These are phyloP conservation scores for Chytriomyces sp. DNA, from an alignment of 192 early-diverging fungal genomes.

Conservation along the genomic window DNA sequence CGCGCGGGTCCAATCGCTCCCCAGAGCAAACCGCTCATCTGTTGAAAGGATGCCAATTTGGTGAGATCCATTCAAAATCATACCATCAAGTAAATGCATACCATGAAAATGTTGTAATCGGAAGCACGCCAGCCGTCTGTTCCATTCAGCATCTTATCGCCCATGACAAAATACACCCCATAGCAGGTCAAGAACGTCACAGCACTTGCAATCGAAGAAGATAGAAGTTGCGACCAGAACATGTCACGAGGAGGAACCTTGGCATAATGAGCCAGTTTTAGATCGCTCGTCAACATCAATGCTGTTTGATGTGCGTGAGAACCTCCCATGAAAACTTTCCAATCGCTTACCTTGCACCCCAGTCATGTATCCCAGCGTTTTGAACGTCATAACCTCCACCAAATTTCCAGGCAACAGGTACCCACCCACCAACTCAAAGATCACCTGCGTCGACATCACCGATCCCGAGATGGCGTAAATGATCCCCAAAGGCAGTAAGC, in stretches of 20 bases:
- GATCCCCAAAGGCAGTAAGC: slow-evolving; percentile 44
- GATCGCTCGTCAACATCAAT: slow-evolving; percentile 64
- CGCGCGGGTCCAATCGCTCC: slow-evolving; percentile 67
- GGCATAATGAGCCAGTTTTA: slow-evolving; percentile 75
- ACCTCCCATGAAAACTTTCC: too few species aligned
- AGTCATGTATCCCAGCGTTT: slow-evolving; percentile 79
- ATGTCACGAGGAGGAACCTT: slow-evolving; percentile 67
- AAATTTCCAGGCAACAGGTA: slow-evolving; percentile 78
- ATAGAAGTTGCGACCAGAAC: slow-evolving; percentile 53
- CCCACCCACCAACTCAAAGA: slow-evolving; percentile 85
- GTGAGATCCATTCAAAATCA: not conserved
- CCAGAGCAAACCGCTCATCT: slow-evolving; percentile 28
- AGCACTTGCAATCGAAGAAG: slow-evolving; percentile 55
- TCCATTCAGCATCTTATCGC: slow-evolving; percentile 16
- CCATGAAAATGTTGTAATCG: slow-evolving; percentile 55
- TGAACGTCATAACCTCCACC: slow-evolving; percentile 82
- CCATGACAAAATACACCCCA: not conserved
- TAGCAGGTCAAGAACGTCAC: slow-evolving; percentile 44
- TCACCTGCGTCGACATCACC: slow-evolving; percentile 77
- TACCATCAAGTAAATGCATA: slow-evolving; percentile 16
- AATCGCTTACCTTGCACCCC: slow-evolving; percentile 64
- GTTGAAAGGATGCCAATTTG: not conserved
- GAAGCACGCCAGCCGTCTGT: slow-evolving; percentile 31
- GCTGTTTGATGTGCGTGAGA: slow-evolving; percentile 19
- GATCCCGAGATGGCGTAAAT: slow-evolving; percentile 79